Conservation (phyloP, 371 early-diverging fungal species). For the Zychaea mexicana region DNA sequence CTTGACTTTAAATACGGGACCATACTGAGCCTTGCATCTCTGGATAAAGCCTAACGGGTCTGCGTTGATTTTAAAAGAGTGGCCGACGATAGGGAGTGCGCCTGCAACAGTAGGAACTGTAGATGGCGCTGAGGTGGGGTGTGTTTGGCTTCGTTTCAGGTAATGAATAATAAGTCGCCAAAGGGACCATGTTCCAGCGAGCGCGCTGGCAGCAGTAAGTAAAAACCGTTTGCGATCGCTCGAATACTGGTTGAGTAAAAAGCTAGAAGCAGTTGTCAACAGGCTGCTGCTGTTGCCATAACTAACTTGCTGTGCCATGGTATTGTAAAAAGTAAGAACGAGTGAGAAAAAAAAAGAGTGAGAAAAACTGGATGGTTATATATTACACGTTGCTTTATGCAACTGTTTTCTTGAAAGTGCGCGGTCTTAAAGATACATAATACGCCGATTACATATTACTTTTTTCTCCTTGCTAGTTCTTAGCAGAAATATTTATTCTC, state of each 20-base stretch:
- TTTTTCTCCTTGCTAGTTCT: too few relatives aligned
- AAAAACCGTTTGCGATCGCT: background rate
- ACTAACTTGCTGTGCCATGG: too few relatives aligned
- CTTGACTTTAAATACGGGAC: conserved; percentile 7
- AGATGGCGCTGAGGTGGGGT: too few relatives aligned
- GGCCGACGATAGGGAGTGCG: conserved; percentile 12
- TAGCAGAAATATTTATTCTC: too few relatives aligned
- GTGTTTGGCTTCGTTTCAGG: background rate
- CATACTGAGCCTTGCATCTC: conserved; percentile 7
- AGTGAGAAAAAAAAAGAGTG: too few relatives aligned
- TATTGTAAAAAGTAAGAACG: too few relatives aligned
- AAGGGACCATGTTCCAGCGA: background rate
- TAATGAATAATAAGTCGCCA: too few relatives aligned
- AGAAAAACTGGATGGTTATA: too few relatives aligned
- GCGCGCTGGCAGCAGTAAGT: background rate
- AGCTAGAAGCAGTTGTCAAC: background rate
- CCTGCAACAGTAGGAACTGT: conserved; percentile 9
- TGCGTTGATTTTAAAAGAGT: background rate
- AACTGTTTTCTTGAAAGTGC: too few relatives aligned
- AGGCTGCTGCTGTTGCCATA: background rate
- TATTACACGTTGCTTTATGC: too few relatives aligned
- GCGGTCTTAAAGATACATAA: too few relatives aligned
- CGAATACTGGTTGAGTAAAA: background rate
- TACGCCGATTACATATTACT: too few relatives aligned
- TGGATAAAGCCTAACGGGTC: conserved; percentile 5